A percentile compares a stretch with the other conserved stretches of the same genome.
Evolutionary conservation across 2,329 filamentous ascomycete species (phyloP).

Genomic region (Elsinoe ampelina): DNA sequence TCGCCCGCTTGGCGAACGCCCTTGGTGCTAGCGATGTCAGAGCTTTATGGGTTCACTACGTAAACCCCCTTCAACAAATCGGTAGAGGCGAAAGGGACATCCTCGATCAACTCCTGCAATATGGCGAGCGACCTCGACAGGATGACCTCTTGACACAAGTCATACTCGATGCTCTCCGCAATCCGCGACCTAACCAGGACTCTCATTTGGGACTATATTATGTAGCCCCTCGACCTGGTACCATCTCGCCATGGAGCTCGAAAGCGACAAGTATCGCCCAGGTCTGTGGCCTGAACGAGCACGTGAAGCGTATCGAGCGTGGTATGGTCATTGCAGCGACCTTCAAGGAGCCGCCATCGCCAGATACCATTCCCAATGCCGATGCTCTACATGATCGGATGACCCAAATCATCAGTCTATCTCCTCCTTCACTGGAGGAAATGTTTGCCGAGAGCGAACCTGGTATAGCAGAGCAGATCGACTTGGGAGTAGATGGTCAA

Average conservation of each 20-base stretch:
- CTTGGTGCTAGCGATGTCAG: constrained; percentile 40
- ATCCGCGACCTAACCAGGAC: constrained; percentile 42
- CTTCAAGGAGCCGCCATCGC: constrained; percentile 43
- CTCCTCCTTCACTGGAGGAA: constrained; percentile 56
- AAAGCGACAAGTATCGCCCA: constrained; percentile 90
- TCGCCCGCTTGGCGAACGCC: constrained; percentile 36
- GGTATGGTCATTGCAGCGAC: constrained; percentile 66
- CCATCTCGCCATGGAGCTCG: constrained; percentile 92
- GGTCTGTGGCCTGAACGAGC: constrained; percentile 70
- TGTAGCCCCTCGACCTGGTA: constrained; percentile 68
- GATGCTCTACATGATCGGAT: constrained; percentile 85
- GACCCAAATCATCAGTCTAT: constrained; percentile 70
- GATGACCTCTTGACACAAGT: constrained; percentile 36
- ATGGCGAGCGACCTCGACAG: constrained; percentile 45
- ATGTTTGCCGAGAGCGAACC: constrained; percentile 70
- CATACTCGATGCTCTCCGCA: constrained; percentile 38
- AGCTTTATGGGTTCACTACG: constrained; percentile 44
- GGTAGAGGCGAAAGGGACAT: constrained; percentile 39
- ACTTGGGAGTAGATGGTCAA: constrained; percentile 41
- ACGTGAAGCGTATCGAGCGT: constrained; percentile 72
- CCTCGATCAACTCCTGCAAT: constrained; percentile 51
- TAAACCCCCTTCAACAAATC: constrained; percentile 36
- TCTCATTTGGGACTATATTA: constrained; percentile 53
- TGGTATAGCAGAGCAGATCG: constrained; percentile 35
- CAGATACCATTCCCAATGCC: constrained; percentile 48